Percentiles rank a stretch among this genome's conserved stretches.
These are phyloP conservation scores for Hanseniaspora taiwanica DNA, from an alignment of 805 yeast genomes.

Conservation along the genomic window DNA sequence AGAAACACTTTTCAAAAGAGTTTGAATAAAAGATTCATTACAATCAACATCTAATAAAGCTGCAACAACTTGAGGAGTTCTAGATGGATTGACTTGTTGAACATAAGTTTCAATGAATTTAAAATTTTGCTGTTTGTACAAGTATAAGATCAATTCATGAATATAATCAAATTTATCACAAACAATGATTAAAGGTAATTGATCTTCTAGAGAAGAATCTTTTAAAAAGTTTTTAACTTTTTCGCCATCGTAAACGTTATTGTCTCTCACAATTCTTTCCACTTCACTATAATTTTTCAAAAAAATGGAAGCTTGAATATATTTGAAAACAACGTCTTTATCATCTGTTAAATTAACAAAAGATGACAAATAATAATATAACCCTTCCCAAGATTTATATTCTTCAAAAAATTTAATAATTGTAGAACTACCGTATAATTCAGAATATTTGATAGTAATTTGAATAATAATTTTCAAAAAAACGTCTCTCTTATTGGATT, in stretches of 20 bases:
- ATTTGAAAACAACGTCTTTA: slow-evolving; percentile 89
- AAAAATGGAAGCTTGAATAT: slow-evolving; percentile 86
- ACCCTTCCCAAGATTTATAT: slow-evolving; percentile 82
- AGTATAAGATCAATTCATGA: slow-evolving; percentile 84
- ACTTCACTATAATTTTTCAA: slow-evolving; percentile 86
- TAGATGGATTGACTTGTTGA: slow-evolving; percentile 91
- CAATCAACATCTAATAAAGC: slow-evolving; percentile 95
- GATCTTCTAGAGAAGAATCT: slow-evolving; percentile 88
- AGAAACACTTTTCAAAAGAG: slow-evolving; percentile 45
- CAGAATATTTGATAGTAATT: slow-evolving; percentile 93
- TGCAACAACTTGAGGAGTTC: slow-evolving; percentile 93
- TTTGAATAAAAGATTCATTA: slow-evolving; percentile 78
- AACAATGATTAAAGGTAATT: slow-evolving; percentile 88
- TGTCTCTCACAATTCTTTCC: slow-evolving; percentile 90
- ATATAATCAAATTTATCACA: slow-evolving; percentile 87
- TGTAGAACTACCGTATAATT: slow-evolving; percentile 73
- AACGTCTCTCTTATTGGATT: slow-evolving; percentile 33
- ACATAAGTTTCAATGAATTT: slow-evolving; percentile 96
- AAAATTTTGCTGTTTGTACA: slow-evolving; percentile 91
- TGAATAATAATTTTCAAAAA: slow-evolving; percentile 78
- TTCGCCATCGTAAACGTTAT: slow-evolving; percentile 89
- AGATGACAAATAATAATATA: slow-evolving; percentile 84
- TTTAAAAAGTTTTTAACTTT: slow-evolving; percentile 94
- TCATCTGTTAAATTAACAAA: slow-evolving; percentile 90
- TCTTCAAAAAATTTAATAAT: slow-evolving; percentile 89